Conservation (phyloP, 805 yeast species). For the Ogataea populi-albae region DNA sequence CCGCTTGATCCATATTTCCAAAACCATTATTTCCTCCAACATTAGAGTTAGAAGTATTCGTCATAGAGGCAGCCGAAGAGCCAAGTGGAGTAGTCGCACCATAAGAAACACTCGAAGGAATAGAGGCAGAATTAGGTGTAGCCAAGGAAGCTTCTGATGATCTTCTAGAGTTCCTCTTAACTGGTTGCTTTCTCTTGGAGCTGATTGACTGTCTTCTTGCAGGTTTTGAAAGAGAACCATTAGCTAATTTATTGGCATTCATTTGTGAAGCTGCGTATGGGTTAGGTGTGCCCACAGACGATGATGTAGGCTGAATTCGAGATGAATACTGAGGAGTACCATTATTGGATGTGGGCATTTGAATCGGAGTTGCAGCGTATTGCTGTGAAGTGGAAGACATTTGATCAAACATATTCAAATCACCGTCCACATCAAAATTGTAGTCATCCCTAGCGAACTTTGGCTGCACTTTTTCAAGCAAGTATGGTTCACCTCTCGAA, state of each 20-base stretch:
- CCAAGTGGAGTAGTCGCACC: conserved; percentile 11
- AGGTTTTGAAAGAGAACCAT: conserved; percentile 10
- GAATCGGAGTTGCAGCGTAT: conserved; percentile 2
- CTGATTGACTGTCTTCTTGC: conserved; percentile 17
- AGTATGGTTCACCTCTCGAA: conserved; percentile 15
- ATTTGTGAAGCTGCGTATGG: not conserved
- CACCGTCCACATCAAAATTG: conserved; percentile 30
- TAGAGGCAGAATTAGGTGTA: conserved; percentile 14
- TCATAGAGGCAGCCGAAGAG: conserved; percentile 5
- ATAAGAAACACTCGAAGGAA: conserved; percentile 4
- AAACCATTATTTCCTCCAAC: not conserved
- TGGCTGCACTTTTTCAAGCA: conserved; percentile 12
- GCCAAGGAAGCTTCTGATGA: conserved; percentile 12
- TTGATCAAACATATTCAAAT: conserved; percentile 27
- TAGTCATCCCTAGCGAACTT: conserved; percentile 14
- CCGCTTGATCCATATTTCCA: conserved; percentile 12
- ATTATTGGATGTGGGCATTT: not conserved
- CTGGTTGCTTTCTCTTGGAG: conserved; percentile 17
- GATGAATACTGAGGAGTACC: conserved; percentile 1
- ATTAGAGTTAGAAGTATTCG: not conserved
- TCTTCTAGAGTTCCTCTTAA: conserved; percentile 10
- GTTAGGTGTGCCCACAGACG: not conserved
- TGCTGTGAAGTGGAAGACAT: conserved; percentile 6
- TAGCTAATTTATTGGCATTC: not conserved
- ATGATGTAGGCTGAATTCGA: conserved; percentile 1